These are phyloP conservation scores for Penicillium sp. DNA, from an alignment of 2,329 filamentous ascomycete species.

Conservation along the genomic window DNA sequence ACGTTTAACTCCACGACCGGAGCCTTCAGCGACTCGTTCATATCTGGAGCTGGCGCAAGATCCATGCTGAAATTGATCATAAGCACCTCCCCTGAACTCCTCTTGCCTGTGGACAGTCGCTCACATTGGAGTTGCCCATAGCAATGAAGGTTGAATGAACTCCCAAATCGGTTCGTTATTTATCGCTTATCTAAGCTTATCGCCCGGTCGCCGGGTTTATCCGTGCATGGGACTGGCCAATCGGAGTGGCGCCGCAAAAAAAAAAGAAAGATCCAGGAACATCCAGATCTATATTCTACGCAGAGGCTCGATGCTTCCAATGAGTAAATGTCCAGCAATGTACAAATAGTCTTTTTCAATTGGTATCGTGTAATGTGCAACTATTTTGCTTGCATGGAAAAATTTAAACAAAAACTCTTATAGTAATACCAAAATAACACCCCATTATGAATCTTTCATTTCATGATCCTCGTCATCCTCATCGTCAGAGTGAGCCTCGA, in stretches of 20 bases:
- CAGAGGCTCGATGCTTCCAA: not conserved
- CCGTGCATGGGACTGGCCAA: conserved; percentile 1
- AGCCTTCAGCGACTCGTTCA: conserved; percentile 32
- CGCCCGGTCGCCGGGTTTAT: conserved; percentile 6
- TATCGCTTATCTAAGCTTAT: conserved; percentile 13
- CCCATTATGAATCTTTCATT: conserved; percentile 49
- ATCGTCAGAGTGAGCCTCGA: conserved; percentile 50
- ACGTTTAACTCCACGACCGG: conserved; percentile 34
- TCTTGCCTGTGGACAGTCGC: conserved; percentile 24
- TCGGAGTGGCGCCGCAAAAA: conserved; percentile 4
- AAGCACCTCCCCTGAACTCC: conserved; percentile 28
- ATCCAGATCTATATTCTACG: not conserved
- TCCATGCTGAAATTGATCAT: conserved; percentile 32
- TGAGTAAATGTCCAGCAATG: not conserved
- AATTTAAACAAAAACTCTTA: conserved; percentile 15
- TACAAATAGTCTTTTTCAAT: not conserved
- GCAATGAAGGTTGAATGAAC: conserved; percentile 14
- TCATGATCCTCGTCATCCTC: conserved; percentile 43
- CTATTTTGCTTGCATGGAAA: not conserved
- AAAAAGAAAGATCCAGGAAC: not conserved
- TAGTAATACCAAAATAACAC: conserved; percentile 11
- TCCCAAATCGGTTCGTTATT: not conserved
- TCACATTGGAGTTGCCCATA: conserved; percentile 33
- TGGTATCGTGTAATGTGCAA: not conserved
- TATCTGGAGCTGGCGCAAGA: conserved; percentile 31